phyloP scores from a whole-genome alignment of 2,329 filamentous ascomycete genomes.

The Pseudogymnoascus sp. region DNA sequence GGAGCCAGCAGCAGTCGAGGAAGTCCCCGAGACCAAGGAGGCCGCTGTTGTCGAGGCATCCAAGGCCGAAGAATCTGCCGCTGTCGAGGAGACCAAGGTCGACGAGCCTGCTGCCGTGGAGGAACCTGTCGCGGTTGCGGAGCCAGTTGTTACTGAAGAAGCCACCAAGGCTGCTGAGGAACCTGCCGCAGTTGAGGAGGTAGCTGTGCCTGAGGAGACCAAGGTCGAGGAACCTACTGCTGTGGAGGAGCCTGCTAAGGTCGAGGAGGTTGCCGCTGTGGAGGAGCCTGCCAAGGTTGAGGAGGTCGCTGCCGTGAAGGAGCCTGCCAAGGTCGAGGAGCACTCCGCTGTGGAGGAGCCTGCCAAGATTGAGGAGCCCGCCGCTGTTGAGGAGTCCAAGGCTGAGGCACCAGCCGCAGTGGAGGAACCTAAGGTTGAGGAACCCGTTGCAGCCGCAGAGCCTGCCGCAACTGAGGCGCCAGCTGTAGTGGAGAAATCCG shows the following conservation, averaged over 20 bases:
- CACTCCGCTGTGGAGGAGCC: too few species aligned
- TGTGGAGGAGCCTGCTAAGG: neutral
- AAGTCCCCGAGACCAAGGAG: neutral
- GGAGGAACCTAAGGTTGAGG: neutral
- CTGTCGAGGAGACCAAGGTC: neutral
- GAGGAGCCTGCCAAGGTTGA: neutral
- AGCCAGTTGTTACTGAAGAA: neutral
- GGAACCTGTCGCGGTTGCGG: neutral
- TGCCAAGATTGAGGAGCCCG: neutral
- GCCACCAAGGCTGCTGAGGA: neutral
- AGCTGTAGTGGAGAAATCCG: neutral
- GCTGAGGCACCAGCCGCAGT: neutral
- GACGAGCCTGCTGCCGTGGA: neutral
- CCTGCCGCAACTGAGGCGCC: neutral
- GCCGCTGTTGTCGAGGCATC: neutral
- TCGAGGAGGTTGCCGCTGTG: neutral
- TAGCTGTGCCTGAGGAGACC: neutral
- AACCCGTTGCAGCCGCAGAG: neutral
- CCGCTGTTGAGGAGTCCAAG: neutral
- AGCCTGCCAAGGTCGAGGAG: neutral
- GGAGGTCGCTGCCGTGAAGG: neutral
- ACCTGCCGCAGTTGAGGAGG: neutral
- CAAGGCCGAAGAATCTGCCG: neutral
- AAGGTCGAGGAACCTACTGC: neutral
- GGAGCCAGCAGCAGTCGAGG: neutral